These are phyloP conservation scores for Aureobasidium subglaciale DNA, from an alignment of 2,329 filamentous ascomycete genomes.

Conservation along the genomic window DNA sequence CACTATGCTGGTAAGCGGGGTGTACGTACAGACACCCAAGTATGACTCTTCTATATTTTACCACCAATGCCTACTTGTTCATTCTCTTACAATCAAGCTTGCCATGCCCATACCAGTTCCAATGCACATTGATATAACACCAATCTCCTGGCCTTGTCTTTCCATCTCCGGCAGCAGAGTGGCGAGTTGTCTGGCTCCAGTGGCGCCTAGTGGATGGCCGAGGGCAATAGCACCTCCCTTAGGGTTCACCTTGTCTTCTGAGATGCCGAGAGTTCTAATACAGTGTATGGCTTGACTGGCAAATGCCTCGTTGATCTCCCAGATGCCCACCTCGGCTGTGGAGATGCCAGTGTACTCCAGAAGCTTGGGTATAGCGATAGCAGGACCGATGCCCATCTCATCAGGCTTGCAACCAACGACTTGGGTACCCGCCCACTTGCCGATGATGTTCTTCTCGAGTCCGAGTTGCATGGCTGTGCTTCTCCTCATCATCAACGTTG, in stretches of 20 bases:
- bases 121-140: constrained; percentile 83
- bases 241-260: constrained; percentile 70
- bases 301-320: constrained; percentile 89
- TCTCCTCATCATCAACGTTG: constrained; percentile 76
- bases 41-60: too few species aligned
- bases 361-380: constrained; percentile 76
- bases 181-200: constrained; percentile 71
- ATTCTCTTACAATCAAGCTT: constrained; percentile 44
- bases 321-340: constrained; percentile 66
- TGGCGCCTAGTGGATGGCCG: constrained; percentile 85
- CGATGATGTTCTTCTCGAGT: constrained; percentile 62
- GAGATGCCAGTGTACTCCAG: constrained; percentile 61
- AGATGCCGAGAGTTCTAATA: constrained; percentile 61
- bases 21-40: too few species aligned
- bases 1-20: too few species aligned
- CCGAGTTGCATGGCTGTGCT: constrained; percentile 69
- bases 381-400: constrained; percentile 91
- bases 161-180: constrained; percentile 65
- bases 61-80: too few species aligned
- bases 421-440: constrained; percentile 71
- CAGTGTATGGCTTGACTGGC: constrained; percentile 62
- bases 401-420: constrained; percentile 76
- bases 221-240: constrained; percentile 92
- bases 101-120: constrained; percentile 48
- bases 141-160: constrained; percentile 62